phyloP scores from a whole-genome alignment of 768 basidiomycete genomes.

The Boletus bicolor region DNA sequence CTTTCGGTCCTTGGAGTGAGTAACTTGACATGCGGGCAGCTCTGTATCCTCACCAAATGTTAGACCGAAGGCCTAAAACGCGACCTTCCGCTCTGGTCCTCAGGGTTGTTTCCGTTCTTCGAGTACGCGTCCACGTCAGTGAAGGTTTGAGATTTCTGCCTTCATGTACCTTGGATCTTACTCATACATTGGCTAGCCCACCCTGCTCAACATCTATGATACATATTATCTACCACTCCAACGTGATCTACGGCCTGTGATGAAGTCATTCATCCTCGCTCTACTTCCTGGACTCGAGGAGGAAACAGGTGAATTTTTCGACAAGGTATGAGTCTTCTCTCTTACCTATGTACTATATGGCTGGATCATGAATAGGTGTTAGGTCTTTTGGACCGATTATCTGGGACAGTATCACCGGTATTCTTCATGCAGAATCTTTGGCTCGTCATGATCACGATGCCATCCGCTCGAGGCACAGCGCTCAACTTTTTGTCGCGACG shows the following conservation, averaged over 20 bases:
- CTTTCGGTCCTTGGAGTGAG: conserved; percentile 87
- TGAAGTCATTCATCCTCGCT: conserved; percentile 93
- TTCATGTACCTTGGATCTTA: neutral
- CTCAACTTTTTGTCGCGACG: conserved; percentile 84
- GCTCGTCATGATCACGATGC: conserved; percentile 88
- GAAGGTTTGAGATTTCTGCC: conserved; percentile 50
- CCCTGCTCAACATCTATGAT: conserved; percentile 88
- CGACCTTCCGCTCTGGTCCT: conserved; percentile 91
- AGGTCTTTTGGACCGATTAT: conserved; percentile 72
- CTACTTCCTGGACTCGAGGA: conserved; percentile 95
- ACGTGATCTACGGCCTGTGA: conserved; percentile 75
- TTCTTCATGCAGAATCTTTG: conserved; percentile 97
- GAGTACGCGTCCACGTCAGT: conserved; percentile 99
- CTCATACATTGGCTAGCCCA: conserved; percentile 49
- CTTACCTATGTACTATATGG: neutral
- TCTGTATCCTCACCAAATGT: conserved; percentile 7
- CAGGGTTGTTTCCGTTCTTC: conserved; percentile 97
- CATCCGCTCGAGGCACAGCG: conserved; percentile 79
- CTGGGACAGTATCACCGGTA: conserved; percentile 76
- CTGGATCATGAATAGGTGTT: conserved; percentile 55
- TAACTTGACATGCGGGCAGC: conserved; percentile 5
- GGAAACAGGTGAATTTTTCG: conserved; percentile 96
- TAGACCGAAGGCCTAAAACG: conserved; percentile 83
- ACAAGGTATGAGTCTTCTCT: conserved; percentile 51
- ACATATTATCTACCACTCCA: conserved; percentile 88